Base-by-base conservation (phyloP, 257 asterid genomes). In the Solanum ahanhuiri region DNA sequence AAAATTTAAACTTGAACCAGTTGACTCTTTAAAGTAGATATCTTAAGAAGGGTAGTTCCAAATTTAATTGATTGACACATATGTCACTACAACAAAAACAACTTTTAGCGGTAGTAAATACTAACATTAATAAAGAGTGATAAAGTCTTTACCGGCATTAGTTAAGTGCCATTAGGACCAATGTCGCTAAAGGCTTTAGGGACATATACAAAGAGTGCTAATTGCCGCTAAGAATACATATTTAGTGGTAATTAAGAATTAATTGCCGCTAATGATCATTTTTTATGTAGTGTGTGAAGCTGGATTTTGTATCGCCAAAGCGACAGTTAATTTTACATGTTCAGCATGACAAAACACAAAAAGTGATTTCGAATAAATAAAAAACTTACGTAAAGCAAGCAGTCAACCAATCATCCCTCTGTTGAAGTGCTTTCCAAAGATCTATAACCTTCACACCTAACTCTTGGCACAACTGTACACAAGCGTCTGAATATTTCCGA, bases 341-440 rank as follows among this genome's bases (percentile, higher is more conserved):
- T 45, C 60, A 77, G 9, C 39, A 77, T 43, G 35, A 43, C 8
- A 84, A 18, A 67, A 28, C 81, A 31, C 12, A 72, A 35, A 72
- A 39, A n/a, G 2, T 14, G 83, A 45, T 43, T n/a, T 77, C 1
- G 23, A 15, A 43, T 17, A 15, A 79, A 25, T 2, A 79, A 6
- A 79, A 15, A n/a, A 89, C 94, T 91, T 88, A 93, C 98, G 84
- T 85, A 57, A 96, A 92, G 84, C 93, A 93, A 87, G 96, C 71
- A 45, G 92, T 87, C 81, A 88, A 88, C 98, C 98, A 94, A 91
- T 93, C 96, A 67, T 92, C 90, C 89, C 92, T 89, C 75, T 90
- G 92, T 83, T 94, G 98, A 86, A 96, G 58, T 39, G 94, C 90
- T 22, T 86, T 92, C 96, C 98, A 96, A 48, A 96, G 93, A 88